A percentile compares a stretch with the other conserved stretches of the same genome.
Evolutionary conservation across 2,329 filamentous ascomycete genomes (phyloP).

Genomic region (Parastagonospora nodorum): DNA sequence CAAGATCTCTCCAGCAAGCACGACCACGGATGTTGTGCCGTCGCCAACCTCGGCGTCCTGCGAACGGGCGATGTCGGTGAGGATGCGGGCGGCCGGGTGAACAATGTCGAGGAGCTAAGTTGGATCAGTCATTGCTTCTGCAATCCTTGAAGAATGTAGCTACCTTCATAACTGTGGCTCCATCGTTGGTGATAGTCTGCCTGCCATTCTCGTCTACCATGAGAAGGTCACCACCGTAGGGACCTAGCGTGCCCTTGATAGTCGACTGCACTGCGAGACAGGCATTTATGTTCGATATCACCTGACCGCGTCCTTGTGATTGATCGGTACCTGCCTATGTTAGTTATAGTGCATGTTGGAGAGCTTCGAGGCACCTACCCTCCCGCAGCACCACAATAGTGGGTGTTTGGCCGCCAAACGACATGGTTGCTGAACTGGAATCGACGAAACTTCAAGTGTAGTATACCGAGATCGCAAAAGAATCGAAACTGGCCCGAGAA

Average conservation of each 20-base stretch:
- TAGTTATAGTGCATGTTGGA: constrained; percentile 18
- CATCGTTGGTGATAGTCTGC: constrained; percentile 99
- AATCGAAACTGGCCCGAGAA: constrained; percentile 2
- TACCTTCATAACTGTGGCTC: constrained; percentile 98
- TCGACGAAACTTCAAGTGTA: constrained; percentile 4
- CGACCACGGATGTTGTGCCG: constrained; percentile 95
- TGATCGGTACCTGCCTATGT: constrained; percentile 80
- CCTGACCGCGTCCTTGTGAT: constrained; percentile 95
- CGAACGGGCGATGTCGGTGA: constrained; percentile 97
- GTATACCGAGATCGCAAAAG: not conserved
- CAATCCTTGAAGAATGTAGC: constrained; percentile 14
- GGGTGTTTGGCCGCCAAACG: constrained; percentile 95
- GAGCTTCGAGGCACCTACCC: constrained; percentile 64
- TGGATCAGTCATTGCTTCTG: constrained; percentile 7
- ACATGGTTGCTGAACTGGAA: constrained; percentile 65
- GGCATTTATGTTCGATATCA: constrained; percentile 97
- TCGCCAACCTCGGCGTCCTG: constrained; percentile 99
- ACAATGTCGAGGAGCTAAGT: constrained; percentile 93
- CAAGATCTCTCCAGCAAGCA: constrained; percentile 94
- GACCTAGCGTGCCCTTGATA: constrained; percentile 93
- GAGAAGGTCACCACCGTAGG: constrained; percentile 94
- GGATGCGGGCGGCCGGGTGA: constrained; percentile 93
- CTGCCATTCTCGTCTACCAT: constrained; percentile 94
- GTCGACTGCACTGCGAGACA: constrained; percentile 94
- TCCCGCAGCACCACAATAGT: constrained; percentile 98